phyloP scores from a whole-genome alignment of 192 early-diverging fungal species.

The Coemansia sp. region DNA sequence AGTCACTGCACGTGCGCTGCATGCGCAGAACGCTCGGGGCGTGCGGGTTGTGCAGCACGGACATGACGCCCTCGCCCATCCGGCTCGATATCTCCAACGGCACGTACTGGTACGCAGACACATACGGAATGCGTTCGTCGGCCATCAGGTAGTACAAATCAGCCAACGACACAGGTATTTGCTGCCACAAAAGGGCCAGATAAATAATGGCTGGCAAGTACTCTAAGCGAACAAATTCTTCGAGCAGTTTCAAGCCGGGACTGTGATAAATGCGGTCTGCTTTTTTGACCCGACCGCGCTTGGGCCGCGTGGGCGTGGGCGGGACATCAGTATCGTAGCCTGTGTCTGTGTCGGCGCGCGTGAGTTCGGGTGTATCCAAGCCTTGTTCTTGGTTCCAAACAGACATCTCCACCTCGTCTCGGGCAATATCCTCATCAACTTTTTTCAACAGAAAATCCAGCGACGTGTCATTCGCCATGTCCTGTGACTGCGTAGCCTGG shows the following conservation, averaged over 20 bases:
- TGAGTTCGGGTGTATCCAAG: too few relatives aligned
- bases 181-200: conserved; percentile 27
- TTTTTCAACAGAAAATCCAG: conserved; percentile 31
- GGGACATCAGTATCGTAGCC: neutral
- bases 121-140: conserved; percentile 42
- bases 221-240: conserved; percentile 30
- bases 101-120: conserved; percentile 16
- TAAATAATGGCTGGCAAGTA: conserved; percentile 39
- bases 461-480: conserved; percentile 20
- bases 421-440: conserved; percentile 46
- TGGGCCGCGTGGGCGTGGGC: neutral
- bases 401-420: conserved; percentile 38
- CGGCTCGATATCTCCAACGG: conserved; percentile 19
- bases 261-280: neutral
- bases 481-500: conserved; percentile 16
- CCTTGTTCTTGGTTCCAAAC: conserved; percentile 19
- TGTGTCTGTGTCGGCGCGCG: neutral
- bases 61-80: conserved; percentile 16
- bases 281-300: neutral
- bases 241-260: neutral
- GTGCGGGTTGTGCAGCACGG: conserved; percentile 15
- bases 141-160: conserved; percentile 35
- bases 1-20: conserved; percentile 1
- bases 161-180: conserved; percentile 21
- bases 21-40: conserved; percentile 14